These are phyloP conservation scores for Sedum album DNA, from an alignment of 164 flowering plant genomes.

Conservation along the genomic window DNA sequence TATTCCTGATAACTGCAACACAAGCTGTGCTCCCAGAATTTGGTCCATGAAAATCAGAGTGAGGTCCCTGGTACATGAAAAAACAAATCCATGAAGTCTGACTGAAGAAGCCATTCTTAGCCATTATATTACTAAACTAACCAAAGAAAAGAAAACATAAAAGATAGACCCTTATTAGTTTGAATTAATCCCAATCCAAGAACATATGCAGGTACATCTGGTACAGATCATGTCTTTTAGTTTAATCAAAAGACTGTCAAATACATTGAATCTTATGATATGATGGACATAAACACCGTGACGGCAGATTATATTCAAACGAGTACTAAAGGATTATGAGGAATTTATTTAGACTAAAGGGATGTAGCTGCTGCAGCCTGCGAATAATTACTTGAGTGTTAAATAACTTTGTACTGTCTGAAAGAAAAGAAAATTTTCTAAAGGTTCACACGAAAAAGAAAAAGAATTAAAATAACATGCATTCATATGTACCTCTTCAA, in stretches of 20 bases:
- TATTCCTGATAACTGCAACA: constrained; percentile 72
- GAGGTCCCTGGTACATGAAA: constrained; percentile 65
- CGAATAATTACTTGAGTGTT: background rate
- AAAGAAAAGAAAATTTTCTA: background rate
- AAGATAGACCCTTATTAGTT: background rate
- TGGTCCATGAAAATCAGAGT: constrained; percentile 92
- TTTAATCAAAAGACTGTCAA: background rate
- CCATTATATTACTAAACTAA: background rate
- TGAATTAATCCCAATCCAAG: background rate
- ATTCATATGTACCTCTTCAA: constrained; percentile 64
- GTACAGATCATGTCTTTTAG: background rate
- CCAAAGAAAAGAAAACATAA: background rate
- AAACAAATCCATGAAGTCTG: background rate
- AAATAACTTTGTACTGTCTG: background rate
- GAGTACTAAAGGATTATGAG: background rate
- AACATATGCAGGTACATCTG: background rate
- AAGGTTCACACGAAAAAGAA: background rate
- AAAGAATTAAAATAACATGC: background rate
- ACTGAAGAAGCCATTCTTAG: background rate
- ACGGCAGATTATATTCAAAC: background rate
- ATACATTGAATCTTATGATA: background rate
- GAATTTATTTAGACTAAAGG: too few relatives aligned
- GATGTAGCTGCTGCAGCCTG: too few relatives aligned
- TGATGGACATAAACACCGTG: background rate
- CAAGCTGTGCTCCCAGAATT: constrained; percentile 95